These are phyloP conservation scores for Medicago arabica DNA, from an alignment of 306 rosid species.

Conservation along the genomic window DNA sequence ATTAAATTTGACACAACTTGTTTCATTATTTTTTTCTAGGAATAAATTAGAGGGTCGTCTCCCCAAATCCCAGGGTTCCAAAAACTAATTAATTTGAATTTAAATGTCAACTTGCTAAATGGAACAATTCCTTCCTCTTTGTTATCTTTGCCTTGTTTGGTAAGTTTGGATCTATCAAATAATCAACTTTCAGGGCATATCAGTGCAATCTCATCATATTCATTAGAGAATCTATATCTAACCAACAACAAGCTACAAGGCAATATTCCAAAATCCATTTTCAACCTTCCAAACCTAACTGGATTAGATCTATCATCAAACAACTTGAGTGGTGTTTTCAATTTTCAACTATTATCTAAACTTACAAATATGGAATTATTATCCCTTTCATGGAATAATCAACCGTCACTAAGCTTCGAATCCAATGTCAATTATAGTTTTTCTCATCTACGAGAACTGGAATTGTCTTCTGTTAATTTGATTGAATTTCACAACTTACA, in stretches of 20 bases:
- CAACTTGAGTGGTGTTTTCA: neutral
- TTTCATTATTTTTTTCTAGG: neutral
- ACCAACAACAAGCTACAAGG: neutral
- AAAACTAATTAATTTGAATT: neutral
- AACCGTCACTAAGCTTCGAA: neutral
- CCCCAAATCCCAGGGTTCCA: neutral
- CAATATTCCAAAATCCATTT: neutral
- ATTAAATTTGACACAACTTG: neutral
- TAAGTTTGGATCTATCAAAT: neutral
- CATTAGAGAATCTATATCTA: neutral
- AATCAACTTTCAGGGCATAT: neutral
- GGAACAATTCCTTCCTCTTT: conserved; percentile 11
- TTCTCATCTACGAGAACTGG: rapidly evolving
- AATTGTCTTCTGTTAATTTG: neutral
- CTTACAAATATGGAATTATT: too few species aligned
- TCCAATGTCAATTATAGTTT: neutral
- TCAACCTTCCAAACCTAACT: neutral
- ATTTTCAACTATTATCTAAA: too few species aligned
- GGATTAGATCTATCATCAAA: neutral
- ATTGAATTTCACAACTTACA: neutral
- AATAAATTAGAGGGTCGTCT: conserved; percentile 18
- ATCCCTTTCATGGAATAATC: neutral
- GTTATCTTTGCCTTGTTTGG: neutral
- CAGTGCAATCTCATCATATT: neutral
- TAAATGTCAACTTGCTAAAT: neutral